phyloP scores from a whole-genome alignment of 192 early-diverging fungal species.

The Umbelopsis isabellina region DNA sequence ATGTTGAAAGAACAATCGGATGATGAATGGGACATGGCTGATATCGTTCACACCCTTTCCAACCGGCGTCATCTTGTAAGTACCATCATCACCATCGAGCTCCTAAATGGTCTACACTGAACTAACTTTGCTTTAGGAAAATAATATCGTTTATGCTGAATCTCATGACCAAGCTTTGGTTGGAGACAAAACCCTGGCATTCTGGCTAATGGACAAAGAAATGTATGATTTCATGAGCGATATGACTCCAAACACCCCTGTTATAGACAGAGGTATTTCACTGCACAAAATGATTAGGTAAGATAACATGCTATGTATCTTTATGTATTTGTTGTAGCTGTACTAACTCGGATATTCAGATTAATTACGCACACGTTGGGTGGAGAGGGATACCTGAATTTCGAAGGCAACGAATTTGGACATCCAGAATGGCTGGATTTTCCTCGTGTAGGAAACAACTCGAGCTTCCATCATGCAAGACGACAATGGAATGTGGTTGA shows the following conservation, averaged over 20 bases:
- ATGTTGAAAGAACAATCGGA: constrained; percentile 88
- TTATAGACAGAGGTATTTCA: constrained; percentile 92
- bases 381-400: constrained; percentile 96
- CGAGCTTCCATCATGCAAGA: constrained; percentile 91
- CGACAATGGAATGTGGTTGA: constrained; percentile 96
- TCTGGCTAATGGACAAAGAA: constrained; percentile 99
- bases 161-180: constrained; percentile 98
- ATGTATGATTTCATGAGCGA: constrained; percentile 98
- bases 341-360: constrained; percentile 36
- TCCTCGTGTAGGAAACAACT: constrained; percentile 89
- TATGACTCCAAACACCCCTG: constrained; percentile 75
- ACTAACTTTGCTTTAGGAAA: constrained; percentile 63
- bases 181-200: constrained; percentile 97
- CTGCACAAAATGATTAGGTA: constrained; percentile 97
- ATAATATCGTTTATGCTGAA: constrained; percentile 94
- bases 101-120: no score
- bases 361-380: constrained; percentile 88
- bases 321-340: not conserved
- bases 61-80: constrained; percentile 84
- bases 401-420: constrained; percentile 98
- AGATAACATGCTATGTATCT: not conserved
- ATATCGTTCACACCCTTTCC: constrained; percentile 84
- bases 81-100: not conserved
- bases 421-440: constrained; percentile 99
- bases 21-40: constrained; percentile 90